Percentiles rank a stretch among this genome's conserved stretches.
These are phyloP conservation scores for Eucalyptus pauciflora DNA, from an alignment of 345 rosid genomes.

Conservation along the genomic window DNA sequence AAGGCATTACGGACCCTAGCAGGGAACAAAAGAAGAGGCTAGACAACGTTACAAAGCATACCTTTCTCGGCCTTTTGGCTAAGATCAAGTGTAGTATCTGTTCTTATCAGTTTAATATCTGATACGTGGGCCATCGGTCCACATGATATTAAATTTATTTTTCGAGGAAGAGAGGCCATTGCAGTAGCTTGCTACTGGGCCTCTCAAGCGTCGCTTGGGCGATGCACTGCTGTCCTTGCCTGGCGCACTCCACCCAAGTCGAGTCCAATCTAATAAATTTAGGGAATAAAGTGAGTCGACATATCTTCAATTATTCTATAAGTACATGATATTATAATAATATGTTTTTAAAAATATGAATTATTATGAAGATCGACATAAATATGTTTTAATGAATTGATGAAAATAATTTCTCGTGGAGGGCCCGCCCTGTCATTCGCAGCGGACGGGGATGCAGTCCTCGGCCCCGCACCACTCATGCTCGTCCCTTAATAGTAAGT, in stretches of 20 bases:
- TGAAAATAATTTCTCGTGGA: no score
- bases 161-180: not conserved
- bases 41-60: not conserved
- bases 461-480: no score
- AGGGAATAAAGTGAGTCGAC: no score
- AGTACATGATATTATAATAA: no score
- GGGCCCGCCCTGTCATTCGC: no score
- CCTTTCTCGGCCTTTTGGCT: conserved; percentile 64
- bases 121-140: conserved; percentile 22
- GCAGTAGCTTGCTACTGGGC: not conserved
- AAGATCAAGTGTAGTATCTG: conserved; percentile 55
- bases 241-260: not conserved
- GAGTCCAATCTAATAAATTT: no score
- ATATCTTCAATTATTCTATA: no score
- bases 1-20: not conserved
- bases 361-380: no score
- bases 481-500: no score
- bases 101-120: conserved; percentile 53
- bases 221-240: not conserved
- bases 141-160: conserved; percentile 24
- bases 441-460: no score
- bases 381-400: no score
- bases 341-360: no score
- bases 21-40: not conserved
- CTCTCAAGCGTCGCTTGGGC: not conserved